Conservation (phyloP, 2,329 filamentous ascomycete species). For the Clathrospora elynae region DNA sequence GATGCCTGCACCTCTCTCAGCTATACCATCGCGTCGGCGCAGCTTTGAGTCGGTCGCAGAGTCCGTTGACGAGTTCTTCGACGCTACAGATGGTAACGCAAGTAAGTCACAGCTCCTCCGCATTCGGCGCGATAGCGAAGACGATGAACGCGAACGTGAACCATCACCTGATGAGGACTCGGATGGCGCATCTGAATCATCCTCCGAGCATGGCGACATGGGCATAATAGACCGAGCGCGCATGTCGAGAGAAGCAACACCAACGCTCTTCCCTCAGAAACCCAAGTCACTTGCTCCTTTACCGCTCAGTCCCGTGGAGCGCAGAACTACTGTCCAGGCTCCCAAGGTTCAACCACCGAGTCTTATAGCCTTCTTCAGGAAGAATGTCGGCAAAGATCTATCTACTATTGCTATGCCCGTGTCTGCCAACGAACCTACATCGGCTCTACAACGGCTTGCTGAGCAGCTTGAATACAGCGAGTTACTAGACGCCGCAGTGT, state of each 20-base stretch:
- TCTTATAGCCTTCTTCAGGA: slow-evolving; percentile 89
- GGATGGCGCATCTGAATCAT: slow-evolving; percentile 65
- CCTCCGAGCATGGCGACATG: slow-evolving; percentile 61
- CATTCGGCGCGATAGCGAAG: slow-evolving; percentile 70
- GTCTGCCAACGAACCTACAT: slow-evolving; percentile 90
- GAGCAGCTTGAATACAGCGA: slow-evolving; percentile 91
- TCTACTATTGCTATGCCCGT: slow-evolving; percentile 98
- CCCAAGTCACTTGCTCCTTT: slow-evolving; percentile 78
- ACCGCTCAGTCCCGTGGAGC: slow-evolving; percentile 70
- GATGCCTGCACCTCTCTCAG: slow-evolving; percentile 54
- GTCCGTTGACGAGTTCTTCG: slow-evolving; percentile 89
- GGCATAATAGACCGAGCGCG: slow-evolving; percentile 48
- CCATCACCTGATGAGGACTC: slow-evolving; percentile 47
- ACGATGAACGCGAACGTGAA: slow-evolving; percentile 52
- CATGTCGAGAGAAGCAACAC: slow-evolving; percentile 42
- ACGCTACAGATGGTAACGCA: slow-evolving; percentile 69
- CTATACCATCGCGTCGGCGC: slow-evolving; percentile 56
- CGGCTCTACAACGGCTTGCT: slow-evolving; percentile 82
- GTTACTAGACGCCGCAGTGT: slow-evolving; percentile 71
- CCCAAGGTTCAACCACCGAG: slow-evolving; percentile 83
- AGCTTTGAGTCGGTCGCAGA: slow-evolving; percentile 75
- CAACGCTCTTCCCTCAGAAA: slow-evolving; percentile 71
- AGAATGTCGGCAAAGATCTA: slow-evolving; percentile 97
- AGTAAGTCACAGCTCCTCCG: slow-evolving; percentile 69
- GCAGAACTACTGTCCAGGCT: slow-evolving; percentile 72